Percentiles rank a stretch among this genome's conserved stretches.
Evolutionary conservation across 2,329 filamentous ascomycete genomes (phyloP).

Genomic region (Paracoccidioides brasiliensis): DNA sequence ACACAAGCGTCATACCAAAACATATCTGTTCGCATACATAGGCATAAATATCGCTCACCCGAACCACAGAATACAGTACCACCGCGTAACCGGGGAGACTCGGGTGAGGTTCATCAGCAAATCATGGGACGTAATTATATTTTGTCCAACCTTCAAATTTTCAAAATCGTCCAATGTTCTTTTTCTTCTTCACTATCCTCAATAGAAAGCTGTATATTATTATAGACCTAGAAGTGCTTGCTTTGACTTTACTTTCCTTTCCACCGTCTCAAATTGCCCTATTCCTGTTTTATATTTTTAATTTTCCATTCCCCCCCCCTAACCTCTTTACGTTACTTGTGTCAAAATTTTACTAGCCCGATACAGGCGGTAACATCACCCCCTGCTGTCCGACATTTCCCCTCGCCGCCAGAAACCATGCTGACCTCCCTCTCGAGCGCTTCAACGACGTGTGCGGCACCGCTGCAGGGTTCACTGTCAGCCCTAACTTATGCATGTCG

Average conservation of each 20-base stretch:
- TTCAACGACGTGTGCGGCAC: constrained; percentile 4
- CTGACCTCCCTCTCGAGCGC: constrained; percentile 5
- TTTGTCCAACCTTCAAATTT: background rate
- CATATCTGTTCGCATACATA: background rate
- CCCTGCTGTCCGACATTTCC: background rate
- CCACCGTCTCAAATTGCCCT: background rate
- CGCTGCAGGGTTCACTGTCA: constrained; percentile 5
- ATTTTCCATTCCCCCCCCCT: no score
- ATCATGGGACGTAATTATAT: background rate
- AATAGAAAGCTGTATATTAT: background rate
- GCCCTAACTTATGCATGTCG: constrained; percentile 6
- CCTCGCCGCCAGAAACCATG: constrained; percentile 1
- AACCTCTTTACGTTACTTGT: no score
- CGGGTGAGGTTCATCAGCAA: constrained; percentile 1
- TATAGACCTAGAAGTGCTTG: background rate
- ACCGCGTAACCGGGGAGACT: constrained; percentile 4
- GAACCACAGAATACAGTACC: background rate
- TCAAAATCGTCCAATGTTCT: background rate
- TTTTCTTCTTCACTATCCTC: background rate
- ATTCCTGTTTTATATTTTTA: no score
- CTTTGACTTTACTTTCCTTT: background rate
- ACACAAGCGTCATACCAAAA: background rate
- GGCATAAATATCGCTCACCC: background rate
- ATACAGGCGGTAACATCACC: background rate
- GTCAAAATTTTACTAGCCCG: no score